A percentile compares a stretch with the other conserved stretches of the same genome.
These are phyloP conservation scores for Stereocaulon alpinum DNA, from an alignment of 495 filamentous ascomycete genomes.

Conservation along the genomic window DNA sequence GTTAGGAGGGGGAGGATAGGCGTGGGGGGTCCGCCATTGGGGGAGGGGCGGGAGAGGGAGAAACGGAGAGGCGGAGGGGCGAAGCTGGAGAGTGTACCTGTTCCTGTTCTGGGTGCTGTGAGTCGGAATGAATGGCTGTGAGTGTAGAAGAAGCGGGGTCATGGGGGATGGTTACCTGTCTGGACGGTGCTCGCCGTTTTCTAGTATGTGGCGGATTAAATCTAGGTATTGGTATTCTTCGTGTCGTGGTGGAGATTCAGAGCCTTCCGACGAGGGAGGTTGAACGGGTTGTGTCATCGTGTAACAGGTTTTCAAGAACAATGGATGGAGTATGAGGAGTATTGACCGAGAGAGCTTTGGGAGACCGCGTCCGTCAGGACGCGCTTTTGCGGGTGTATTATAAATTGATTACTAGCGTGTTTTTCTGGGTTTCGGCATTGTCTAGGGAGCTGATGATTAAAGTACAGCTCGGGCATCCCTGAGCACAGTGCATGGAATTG, in stretches of 20 bases:
- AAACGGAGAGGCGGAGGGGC: constrained; percentile 80
- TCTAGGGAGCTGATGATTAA: too few species aligned
- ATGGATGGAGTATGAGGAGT: background rate
- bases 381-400: background rate
- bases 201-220: constrained; percentile 64
- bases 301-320: background rate
- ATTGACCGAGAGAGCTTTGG: too few species aligned
- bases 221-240: constrained; percentile 72
- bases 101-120: constrained; percentile 58
- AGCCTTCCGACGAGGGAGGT: background rate
- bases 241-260: constrained; percentile 31
- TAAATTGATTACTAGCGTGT: constrained; percentile 1
- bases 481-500: background rate
- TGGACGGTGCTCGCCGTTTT: constrained; percentile 66
- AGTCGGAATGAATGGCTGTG: background rate
- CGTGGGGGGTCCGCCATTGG: constrained; percentile 24
- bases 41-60: constrained; percentile 51
- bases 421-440: too few species aligned
- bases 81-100: constrained; percentile 82
- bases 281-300: constrained; percentile 3
- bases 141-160: background rate
- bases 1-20: constrained; percentile 83
- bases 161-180: constrained; percentile 43
- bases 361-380: too few species aligned
- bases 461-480: too few species aligned